Conservation (phyloP, 208 protist genomes). For the Wallacemonas sp. region DNA sequence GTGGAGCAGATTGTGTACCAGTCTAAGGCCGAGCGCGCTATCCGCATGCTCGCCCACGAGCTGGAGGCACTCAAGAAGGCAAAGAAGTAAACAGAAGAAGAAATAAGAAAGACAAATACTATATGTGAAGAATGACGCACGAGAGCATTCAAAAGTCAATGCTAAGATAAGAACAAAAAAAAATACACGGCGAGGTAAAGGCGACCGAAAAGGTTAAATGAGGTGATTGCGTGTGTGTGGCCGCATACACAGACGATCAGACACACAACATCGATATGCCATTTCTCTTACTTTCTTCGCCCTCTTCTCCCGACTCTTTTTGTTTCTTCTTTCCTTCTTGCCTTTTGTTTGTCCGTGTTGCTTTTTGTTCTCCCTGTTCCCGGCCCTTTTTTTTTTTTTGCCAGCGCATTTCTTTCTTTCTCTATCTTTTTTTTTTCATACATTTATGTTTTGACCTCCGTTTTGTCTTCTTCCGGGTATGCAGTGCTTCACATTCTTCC, state of each 20-base stretch:
- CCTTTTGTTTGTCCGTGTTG: not conserved
- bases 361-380: not conserved
- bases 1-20: constrained; percentile 76
- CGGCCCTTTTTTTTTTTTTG: not conserved
- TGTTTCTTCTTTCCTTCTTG: constrained; percentile 14
- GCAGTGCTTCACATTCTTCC: too few relatives aligned
- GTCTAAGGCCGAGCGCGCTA: constrained; percentile 68
- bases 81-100: constrained; percentile 4
- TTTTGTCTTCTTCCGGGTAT: constrained; percentile 10
- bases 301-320: not conserved
- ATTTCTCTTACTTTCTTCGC: constrained; percentile 16
- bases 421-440: constrained; percentile 12
- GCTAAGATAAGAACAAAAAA: not conserved
- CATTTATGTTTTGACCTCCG: not conserved
- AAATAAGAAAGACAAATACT: constrained; percentile 4
- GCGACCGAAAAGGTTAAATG: too few relatives aligned
- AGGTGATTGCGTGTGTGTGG: too few relatives aligned
- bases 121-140: too few relatives aligned
- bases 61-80: constrained; percentile 34
- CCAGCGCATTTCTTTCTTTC: not conserved
- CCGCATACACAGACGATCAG: too few relatives aligned
- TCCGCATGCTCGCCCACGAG: constrained; percentile 72
- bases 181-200: too few relatives aligned
- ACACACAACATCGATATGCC: too few relatives aligned
- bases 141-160: too few relatives aligned